Evolutionary conservation across 1,284 basidiomycete species (phyloP).

Genomic region (Volvariella surrecta): DNA sequence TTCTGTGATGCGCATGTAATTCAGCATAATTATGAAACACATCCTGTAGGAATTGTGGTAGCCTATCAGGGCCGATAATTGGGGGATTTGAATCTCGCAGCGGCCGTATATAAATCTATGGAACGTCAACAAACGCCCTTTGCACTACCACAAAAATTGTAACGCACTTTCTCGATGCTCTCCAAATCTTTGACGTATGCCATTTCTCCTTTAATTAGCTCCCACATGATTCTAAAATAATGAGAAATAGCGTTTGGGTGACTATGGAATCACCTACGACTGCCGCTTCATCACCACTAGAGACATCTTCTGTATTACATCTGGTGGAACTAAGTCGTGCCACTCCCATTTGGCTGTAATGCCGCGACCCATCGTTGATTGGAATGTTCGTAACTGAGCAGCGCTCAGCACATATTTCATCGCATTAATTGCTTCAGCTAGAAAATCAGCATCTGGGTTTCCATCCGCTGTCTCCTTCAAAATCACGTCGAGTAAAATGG

Average conservation of each 20-base stretch:
- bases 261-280: constrained; percentile 48
- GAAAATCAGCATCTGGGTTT: constrained; percentile 76
- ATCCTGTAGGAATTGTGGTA: constrained; percentile 78
- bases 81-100: constrained; percentile 68
- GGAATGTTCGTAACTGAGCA: constrained; percentile 79
- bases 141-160: constrained; percentile 1
- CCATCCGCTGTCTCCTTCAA: constrained; percentile 69
- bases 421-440: constrained; percentile 66
- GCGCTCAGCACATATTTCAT: constrained; percentile 73
- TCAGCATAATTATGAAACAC: constrained; percentile 90
- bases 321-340: constrained; percentile 76
- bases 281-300: constrained; percentile 83
- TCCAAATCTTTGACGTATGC: constrained; percentile 89
- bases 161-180: constrained; percentile 67
- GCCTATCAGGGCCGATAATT: constrained; percentile 63
- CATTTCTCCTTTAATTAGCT: constrained; percentile 94
- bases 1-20: constrained; percentile 65
- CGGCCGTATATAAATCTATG: constrained; percentile 69
- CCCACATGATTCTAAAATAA: constrained; percentile 72
- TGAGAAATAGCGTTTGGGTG: not conserved
- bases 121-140: constrained; percentile 2
- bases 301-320: constrained; percentile 53
- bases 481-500: constrained; percentile 81
- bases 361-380: constrained; percentile 77
- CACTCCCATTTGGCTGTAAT: constrained; percentile 74